Evolutionary conservation across 31 red algal species (phyloP).

Genomic region (Odonthalia washingtoniensis): DNA sequence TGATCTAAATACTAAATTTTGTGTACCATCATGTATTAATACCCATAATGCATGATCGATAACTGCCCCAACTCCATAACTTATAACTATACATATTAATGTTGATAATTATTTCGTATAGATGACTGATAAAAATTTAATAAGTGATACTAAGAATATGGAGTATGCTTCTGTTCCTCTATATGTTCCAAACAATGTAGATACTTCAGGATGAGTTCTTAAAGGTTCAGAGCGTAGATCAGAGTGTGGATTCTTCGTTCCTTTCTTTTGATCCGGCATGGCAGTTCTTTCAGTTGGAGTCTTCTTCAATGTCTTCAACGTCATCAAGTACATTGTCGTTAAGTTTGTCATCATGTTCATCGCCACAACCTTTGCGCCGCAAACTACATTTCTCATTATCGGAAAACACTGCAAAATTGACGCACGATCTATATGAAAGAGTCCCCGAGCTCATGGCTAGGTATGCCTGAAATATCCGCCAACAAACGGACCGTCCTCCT

Average conservation of each 20-base stretch:
- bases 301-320: too few relatives aligned
- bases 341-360: too few relatives aligned
- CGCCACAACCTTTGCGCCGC: too few relatives aligned
- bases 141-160: constrained; percentile 71
- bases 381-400: too few relatives aligned
- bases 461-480: too few relatives aligned
- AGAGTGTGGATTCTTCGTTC: constrained; percentile 89
- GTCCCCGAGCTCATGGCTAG: too few relatives aligned
- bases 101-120: constrained; percentile 44
- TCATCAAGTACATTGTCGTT: too few relatives aligned
- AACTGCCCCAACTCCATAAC: constrained; percentile 92
- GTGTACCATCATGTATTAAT: constrained; percentile 98
- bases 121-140: constrained; percentile 67
- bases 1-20: constrained; percentile 90
- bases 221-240: constrained; percentile 88
- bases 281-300: too few relatives aligned
- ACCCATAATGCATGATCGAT: constrained; percentile 98
- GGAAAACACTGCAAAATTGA: too few relatives aligned
- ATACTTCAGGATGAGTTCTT: constrained; percentile 81
- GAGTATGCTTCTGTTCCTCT: constrained; percentile 69
- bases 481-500: too few relatives aligned
- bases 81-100: constrained; percentile 50
- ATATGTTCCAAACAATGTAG: constrained; percentile 82
- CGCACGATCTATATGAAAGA: too few relatives aligned
- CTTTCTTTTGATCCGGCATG: constrained; percentile 51